Evolutionary conservation across 257 asterid genomes (phyloP).

Genomic region (Ballota nigra): DNA sequence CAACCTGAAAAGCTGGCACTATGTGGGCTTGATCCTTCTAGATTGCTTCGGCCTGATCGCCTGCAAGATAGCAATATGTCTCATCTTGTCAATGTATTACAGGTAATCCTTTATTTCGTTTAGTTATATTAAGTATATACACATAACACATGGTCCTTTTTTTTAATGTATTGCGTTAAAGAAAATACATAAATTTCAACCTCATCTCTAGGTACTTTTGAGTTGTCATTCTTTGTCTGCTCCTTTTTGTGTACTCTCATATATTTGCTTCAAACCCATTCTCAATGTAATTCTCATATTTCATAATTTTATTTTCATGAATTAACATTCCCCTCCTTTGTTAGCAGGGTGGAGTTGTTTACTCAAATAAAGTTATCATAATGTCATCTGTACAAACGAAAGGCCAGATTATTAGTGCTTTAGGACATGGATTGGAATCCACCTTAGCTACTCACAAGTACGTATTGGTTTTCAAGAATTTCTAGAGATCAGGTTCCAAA

Average conservation of each 20-base stretch:
- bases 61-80: conserved; percentile 61
- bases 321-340: neutral
- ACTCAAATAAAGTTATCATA: conserved; percentile 68
- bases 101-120: conserved; percentile 40
- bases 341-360: conserved; percentile 78
- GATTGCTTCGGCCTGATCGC: conserved; percentile 70
- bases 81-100: conserved; percentile 77
- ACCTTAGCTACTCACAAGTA: conserved; percentile 67
- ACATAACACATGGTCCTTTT: conserved; percentile 12
- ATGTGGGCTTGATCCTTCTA: conserved; percentile 79
- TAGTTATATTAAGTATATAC: neutral
- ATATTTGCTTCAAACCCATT: neutral
- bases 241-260: conserved; percentile 12
- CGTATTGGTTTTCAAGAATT: conserved; percentile 25
- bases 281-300: conserved; percentile 1
- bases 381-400: conserved; percentile 56
- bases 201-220: neutral
- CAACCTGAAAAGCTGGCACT: conserved; percentile 79
- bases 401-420: conserved; percentile 41
- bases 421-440: conserved; percentile 61
- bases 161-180: neutral
- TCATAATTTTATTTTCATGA: neutral
- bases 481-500: conserved; percentile 6
- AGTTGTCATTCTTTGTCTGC: neutral
- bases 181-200: neutral